Base-by-base conservation (phyloP, 345 rosid species). In the Hibiscus mutabilis region DNA sequence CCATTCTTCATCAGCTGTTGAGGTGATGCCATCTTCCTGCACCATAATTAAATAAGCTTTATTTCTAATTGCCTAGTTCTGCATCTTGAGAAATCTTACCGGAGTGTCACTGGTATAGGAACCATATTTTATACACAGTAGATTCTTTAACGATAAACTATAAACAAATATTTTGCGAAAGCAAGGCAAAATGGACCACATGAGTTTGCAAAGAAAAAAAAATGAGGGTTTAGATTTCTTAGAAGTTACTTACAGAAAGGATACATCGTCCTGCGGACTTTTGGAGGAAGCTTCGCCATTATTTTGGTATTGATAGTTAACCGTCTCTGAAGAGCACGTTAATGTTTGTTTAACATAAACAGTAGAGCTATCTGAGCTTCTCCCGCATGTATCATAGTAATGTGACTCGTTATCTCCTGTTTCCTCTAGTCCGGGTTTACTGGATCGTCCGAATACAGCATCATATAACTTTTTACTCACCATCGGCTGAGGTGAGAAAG, bases 401-500 rank as follows among this genome's bases (percentile, higher is more conserved):
- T 73, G 69, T 4, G 47, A 53, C 71, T 73, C 78, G 37, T 72
- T 73, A 62, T 76, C 79, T 74, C 69, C 84, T 44, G 49, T 71
- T 37, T 69, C 79, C 21, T 69, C 68, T 46, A 29, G 76, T 63
- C 66, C 70, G 16, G 85, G 82, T 53, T 71, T 79, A 55, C 55
- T 77, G 70, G 80, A 71, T 69, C 71, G 73, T 58, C 71, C 60
- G 40, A 85, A 81, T 7, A 84, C 79, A 64, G 81, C 68, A 35
- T 88, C 88, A 35, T 84, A 85, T 33, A 86, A 40, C 60, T 79
- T 86, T 75, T 83, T 84, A 66, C 91, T 85, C 56, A 85, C 86
- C 86, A 77, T 82, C 44, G 90, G 85, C 75, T 79, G 83, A 53
- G 87, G 76, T 60, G 83, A 79, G 66, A 77, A 75, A 29, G 77